These are phyloP conservation scores for Salvia sclarea DNA, from an alignment of 305 asterid genomes.

Conservation along the genomic window DNA sequence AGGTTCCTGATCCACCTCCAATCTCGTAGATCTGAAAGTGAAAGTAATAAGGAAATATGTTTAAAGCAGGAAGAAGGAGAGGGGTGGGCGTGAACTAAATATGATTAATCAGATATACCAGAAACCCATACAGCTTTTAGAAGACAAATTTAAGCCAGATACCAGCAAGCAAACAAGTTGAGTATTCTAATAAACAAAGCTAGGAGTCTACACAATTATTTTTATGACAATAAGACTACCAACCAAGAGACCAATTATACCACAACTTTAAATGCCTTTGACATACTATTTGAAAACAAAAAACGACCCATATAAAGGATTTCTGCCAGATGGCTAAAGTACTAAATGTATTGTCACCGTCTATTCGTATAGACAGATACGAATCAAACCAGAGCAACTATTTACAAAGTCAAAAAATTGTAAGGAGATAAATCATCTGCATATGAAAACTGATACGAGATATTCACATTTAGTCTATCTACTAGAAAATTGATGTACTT, in stretches of 20 bases:
- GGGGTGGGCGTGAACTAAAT: not conserved
- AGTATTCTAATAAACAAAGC: too few species aligned
- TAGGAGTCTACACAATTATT: not conserved
- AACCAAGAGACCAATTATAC: not conserved
- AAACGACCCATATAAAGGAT: not conserved
- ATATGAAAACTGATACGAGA: constrained; percentile 6
- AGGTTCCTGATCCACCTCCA: constrained; percentile 99
- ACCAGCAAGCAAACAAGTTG: too few species aligned
- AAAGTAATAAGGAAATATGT: constrained; percentile 22
- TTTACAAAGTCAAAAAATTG: constrained; percentile 11
- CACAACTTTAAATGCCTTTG: constrained; percentile 2
- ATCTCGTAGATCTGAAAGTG: constrained; percentile 88
- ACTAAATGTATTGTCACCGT: not conserved
- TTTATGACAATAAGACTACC: not conserved
- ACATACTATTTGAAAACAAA: not conserved
- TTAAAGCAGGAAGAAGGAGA: not conserved
- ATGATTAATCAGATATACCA: not conserved
- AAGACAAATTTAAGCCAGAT: constrained; percentile 8
- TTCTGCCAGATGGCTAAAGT: not conserved
- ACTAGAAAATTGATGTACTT: constrained; percentile 40
- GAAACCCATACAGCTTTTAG: not conserved
- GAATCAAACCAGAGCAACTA: constrained; percentile 10
- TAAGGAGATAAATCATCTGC: not conserved
- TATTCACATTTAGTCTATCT: not conserved
- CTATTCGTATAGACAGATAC: not conserved